phyloP scores from a whole-genome alignment of 2,329 filamentous ascomycete species.

The Calonectria leucothoes region DNA sequence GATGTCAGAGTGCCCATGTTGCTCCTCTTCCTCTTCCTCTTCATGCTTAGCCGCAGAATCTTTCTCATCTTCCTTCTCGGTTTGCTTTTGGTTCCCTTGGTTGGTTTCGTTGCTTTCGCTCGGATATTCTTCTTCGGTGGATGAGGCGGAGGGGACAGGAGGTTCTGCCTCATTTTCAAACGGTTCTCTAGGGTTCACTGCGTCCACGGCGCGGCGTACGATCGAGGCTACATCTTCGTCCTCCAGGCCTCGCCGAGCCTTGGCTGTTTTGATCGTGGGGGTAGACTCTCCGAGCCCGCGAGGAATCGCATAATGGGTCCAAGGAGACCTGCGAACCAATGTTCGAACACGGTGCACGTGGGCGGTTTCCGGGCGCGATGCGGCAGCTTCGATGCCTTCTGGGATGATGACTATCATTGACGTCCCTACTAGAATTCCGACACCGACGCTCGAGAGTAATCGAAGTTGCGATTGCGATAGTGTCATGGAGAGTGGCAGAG shows the following conservation, averaged over 20 bases:
- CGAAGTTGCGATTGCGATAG: conserved; percentile 89
- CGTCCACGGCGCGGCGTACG: conserved; percentile 29
- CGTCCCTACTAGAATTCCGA: conserved; percentile 94
- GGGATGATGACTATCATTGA: conserved; percentile 98
- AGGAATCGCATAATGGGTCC: conserved; percentile 39
- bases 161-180: conserved; percentile 27
- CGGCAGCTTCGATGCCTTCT: conserved; percentile 92
- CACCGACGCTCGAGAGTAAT: conserved; percentile 90
- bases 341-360: conserved; percentile 52
- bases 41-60: conserved; percentile 46
- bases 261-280: conserved; percentile 29
- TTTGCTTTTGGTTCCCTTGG: conserved; percentile 19
- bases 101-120: not conserved
- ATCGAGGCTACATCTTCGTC: conserved; percentile 26
- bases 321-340: conserved; percentile 48
- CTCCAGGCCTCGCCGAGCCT: conserved; percentile 13
- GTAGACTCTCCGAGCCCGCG: conserved; percentile 40
- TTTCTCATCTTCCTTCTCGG: conserved; percentile 34
- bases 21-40: conserved; percentile 53
- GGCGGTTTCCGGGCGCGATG: conserved; percentile 62
- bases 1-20: conserved; percentile 53
- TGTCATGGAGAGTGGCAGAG: conserved; percentile 88
- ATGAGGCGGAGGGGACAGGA: conserved; percentile 22
- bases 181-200: conserved; percentile 21
- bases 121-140: conserved; percentile 22